Percentiles rank a stretch among this genome's conserved stretches.
Conservation (phyloP, 352 stramenopile genomes). For the Globisporangium nodosum region DNA sequence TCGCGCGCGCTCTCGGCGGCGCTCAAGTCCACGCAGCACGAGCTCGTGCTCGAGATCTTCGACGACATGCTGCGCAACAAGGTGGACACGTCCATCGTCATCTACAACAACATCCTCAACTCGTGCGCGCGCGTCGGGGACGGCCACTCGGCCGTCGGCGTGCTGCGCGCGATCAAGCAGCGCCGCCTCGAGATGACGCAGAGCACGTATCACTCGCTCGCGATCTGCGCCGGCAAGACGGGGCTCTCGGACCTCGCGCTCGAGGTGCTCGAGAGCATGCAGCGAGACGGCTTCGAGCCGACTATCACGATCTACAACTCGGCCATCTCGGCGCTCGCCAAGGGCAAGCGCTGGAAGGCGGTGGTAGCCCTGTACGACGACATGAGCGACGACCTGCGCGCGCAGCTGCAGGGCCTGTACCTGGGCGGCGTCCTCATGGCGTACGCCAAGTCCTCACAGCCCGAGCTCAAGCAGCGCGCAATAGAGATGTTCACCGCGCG, state of each 20-base stretch:
- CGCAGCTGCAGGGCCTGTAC: conserved; percentile 42
- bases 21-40: conserved; percentile 71
- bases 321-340: conserved; percentile 71
- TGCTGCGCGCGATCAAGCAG: conserved; percentile 63
- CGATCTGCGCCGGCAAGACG: conserved; percentile 74
- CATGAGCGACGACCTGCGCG: conserved; percentile 37
- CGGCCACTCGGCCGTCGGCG: conserved; percentile 58
- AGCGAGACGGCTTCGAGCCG: conserved; percentile 42
- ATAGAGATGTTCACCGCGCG: conserved; percentile 56
- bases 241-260: conserved; percentile 64
- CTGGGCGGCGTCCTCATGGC: conserved; percentile 72
- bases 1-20: conserved; percentile 76
- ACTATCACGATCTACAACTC: conserved; percentile 78
- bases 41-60: conserved; percentile 86
- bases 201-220: conserved; percentile 73
- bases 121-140: conserved; percentile 70
- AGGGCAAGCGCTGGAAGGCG: conserved; percentile 65
- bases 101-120: conserved; percentile 86
- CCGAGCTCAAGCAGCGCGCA: conserved; percentile 22
- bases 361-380: conserved; percentile 55
- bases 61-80: conserved; percentile 79
- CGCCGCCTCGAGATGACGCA: conserved; percentile 59
- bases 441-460: conserved; percentile 50
- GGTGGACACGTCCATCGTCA: conserved; percentile 65
- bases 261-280: conserved; percentile 49